These are phyloP conservation scores for Ustilago loliicola DNA, from an alignment of 1,284 basidiomycete species.

Conservation along the genomic window DNA sequence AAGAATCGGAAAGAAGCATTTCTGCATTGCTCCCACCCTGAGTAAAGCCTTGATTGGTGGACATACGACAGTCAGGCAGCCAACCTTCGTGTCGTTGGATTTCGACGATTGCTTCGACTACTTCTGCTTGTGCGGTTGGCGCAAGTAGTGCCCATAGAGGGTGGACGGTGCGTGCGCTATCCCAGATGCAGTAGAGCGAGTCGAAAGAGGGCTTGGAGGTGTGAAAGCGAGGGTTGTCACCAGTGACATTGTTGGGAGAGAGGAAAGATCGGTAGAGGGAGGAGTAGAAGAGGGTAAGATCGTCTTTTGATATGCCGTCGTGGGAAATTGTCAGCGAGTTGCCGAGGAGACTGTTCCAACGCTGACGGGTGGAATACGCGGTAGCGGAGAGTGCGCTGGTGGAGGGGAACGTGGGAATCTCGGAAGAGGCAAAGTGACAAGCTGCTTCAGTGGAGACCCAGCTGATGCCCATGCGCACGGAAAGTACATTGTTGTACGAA, in stretches of 20 bases:
- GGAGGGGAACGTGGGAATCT: slow-evolving; percentile 28
- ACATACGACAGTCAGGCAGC: slow-evolving; percentile 50
- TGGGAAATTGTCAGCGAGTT: slow-evolving; percentile 19
- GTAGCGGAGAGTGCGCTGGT: slow-evolving; percentile 12
- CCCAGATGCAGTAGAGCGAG: slow-evolving; percentile 77
- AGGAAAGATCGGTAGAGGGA: slow-evolving; percentile 78
- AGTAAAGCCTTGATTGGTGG: slow-evolving; percentile 71
- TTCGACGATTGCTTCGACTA: slow-evolving; percentile 64
- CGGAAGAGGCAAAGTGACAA: slow-evolving; percentile 33
- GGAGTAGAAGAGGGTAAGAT: slow-evolving; percentile 75
- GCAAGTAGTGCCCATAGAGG: slow-evolving; percentile 39
- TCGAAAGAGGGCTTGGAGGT: slow-evolving; percentile 78
- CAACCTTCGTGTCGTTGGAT: slow-evolving; percentile 75
- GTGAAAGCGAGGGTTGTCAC: slow-evolving; percentile 79
- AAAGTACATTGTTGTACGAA: slow-evolving; percentile 5
- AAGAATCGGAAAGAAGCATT: slow-evolving; percentile 66
- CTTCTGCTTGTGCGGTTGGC: slow-evolving; percentile 31
- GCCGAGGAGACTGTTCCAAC: slow-evolving; percentile 39
- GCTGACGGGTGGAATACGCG: slow-evolving; percentile 5
- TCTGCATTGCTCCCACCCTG: slow-evolving; percentile 64
- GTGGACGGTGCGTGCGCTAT: slow-evolving; percentile 56
- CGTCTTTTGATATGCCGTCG: slow-evolving; percentile 22
- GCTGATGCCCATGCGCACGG: slow-evolving; percentile 43
- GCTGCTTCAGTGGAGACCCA: slow-evolving; percentile 39
- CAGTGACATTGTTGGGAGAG: slow-evolving; percentile 79